Evolutionary conservation across 1,284 basidiomycete genomes (phyloP).

Genomic region (Farysia itapuensis): DNA sequence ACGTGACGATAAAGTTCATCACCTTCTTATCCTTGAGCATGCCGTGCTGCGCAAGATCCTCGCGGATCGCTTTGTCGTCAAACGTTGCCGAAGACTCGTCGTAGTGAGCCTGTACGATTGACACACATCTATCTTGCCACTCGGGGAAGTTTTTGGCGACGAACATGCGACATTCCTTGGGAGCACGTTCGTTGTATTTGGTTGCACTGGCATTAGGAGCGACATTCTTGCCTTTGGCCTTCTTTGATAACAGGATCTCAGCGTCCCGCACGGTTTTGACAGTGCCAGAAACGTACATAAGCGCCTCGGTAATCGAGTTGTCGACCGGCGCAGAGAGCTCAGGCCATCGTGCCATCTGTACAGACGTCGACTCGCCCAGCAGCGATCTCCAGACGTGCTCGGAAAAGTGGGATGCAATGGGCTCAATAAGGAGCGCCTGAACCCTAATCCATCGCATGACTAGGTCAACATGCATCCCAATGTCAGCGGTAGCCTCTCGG

Average conservation of each 20-base stretch:
- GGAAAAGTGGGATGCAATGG: conserved; percentile 91
- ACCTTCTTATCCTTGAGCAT: conserved; percentile 91
- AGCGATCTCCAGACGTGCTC: conserved; percentile 80
- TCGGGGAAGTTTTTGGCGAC: conserved; percentile 87
- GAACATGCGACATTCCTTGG: conserved; percentile 83
- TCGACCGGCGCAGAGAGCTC: conserved; percentile 63
- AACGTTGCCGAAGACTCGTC: conserved; percentile 68
- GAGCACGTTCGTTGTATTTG: conserved; percentile 54
- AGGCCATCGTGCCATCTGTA: conserved; percentile 83
- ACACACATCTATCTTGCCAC: conserved; percentile 87
- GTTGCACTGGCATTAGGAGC: conserved; percentile 4
- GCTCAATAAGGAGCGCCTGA: conserved; percentile 77
- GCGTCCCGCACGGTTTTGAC: conserved; percentile 89
- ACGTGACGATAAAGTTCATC: conserved; percentile 90
- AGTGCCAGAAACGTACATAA: conserved; percentile 76
- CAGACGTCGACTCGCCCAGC: conserved; percentile 75
- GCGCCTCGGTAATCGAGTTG: conserved; percentile 66
- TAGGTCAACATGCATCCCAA: conserved; percentile 83
- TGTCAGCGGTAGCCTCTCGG: conserved; percentile 77
- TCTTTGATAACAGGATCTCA: conserved; percentile 64
- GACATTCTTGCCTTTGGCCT: conserved; percentile 46
- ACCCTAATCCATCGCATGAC: conserved; percentile 77
- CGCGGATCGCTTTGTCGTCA: conserved; percentile 79
- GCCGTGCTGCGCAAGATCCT: conserved; percentile 72
- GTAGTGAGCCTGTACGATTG: conserved; percentile 74